phyloP scores from a whole-genome alignment of 805 yeast genomes.

The Maudiozyma barnettii region DNA sequence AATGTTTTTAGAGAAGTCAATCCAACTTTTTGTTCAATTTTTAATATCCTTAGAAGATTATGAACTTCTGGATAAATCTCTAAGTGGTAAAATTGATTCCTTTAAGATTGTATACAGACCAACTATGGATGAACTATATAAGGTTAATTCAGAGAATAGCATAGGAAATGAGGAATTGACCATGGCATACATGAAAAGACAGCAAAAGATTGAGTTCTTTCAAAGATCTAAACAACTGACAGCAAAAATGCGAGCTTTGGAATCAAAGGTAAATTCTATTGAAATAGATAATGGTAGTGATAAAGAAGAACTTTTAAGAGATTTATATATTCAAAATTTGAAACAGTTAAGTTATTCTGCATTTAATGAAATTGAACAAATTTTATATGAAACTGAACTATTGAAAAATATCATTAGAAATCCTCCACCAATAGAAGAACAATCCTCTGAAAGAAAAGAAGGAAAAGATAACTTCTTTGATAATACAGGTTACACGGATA shows the following conservation, averaged over 20 bases:
- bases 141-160: not conserved
- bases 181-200: conserved; percentile 39
- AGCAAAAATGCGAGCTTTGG: conserved; percentile 35
- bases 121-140: conserved; percentile 24
- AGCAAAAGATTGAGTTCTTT: conserved; percentile 62
- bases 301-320: conserved; percentile 60
- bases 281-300: conserved; percentile 38
- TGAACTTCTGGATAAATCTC: conserved; percentile 33
- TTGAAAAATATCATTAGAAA: conserved; percentile 35
- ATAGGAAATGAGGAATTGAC: not conserved
- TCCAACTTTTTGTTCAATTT: conserved; percentile 37
- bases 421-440: conserved; percentile 9
- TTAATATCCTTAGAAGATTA: conserved; percentile 38
- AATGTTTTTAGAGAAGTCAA: conserved; percentile 34
- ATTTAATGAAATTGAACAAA: conserved; percentile 46
- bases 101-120: conserved; percentile 37
- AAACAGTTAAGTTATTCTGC: conserved; percentile 43
- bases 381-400: conserved; percentile 58
- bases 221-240: conserved; percentile 49
- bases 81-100: conserved; percentile 32
- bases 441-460: not conserved
- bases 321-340: conserved; percentile 47
- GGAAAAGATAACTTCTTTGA: conserved; percentile 11
- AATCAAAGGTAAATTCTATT: conserved; percentile 22
- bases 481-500: conserved; percentile 51